phyloP scores from a whole-genome alignment of 139 green algal genomes.

The Volvox reticuliferus region DNA sequence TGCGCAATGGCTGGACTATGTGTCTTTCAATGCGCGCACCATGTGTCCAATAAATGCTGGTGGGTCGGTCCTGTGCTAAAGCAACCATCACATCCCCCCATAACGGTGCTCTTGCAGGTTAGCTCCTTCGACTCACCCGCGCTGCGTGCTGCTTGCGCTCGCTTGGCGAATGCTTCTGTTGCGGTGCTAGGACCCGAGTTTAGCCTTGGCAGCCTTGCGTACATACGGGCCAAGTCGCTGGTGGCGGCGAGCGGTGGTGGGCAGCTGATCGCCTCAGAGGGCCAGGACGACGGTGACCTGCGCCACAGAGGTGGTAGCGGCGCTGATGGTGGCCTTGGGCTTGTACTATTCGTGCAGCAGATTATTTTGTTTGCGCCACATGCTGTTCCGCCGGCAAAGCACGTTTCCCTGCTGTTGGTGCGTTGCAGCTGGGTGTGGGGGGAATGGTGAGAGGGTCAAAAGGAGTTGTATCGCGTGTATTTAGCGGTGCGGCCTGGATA shows the following conservation, averaged over 20 bases:
- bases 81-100: too few relatives aligned
- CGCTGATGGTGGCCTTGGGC: conserved; percentile 44
- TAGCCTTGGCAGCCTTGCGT: conserved; percentile 71
- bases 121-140: conserved; percentile 63
- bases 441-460: too few relatives aligned
- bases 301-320: not conserved
- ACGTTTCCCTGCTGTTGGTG: conserved; percentile 69
- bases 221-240: conserved; percentile 75
- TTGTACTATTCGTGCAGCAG: conserved; percentile 94
- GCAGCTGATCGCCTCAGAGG: not conserved
- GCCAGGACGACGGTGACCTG: not conserved
- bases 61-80: too few relatives aligned
- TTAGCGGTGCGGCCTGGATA: too few relatives aligned
- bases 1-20: too few relatives aligned
- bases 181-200: conserved; percentile 92
- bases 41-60: too few relatives aligned
- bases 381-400: conserved; percentile 71
- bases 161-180: conserved; percentile 92
- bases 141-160: conserved; percentile 77
- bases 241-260: conserved; percentile 60
- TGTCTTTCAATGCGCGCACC: too few relatives aligned
- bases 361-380: conserved; percentile 94
- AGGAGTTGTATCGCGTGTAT: too few relatives aligned
- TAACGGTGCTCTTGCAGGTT: conserved; percentile 39
- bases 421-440: not conserved